phyloP scores from a whole-genome alignment of 208 protist genomes.

The Crithidia expoeki region DNA sequence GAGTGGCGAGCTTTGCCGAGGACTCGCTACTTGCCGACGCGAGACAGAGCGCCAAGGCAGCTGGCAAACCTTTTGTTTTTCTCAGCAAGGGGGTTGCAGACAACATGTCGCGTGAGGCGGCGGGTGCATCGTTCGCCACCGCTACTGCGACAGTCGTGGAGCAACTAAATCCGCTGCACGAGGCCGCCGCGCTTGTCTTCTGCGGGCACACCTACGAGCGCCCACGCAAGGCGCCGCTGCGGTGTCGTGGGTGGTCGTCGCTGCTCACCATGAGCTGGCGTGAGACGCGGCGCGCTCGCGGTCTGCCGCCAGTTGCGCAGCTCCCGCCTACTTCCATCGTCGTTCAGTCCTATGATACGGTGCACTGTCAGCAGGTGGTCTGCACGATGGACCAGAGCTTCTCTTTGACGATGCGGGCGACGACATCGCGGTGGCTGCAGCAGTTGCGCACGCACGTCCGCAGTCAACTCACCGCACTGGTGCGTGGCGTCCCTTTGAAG shows the following conservation, averaged over 20 bases:
- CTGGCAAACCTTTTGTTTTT: slow-evolving; percentile 54
- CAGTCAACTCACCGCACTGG: slow-evolving; percentile 36
- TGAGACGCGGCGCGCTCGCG: slow-evolving; percentile 60
- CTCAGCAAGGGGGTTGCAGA: slow-evolving; percentile 43
- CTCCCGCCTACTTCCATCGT: slow-evolving; percentile 61
- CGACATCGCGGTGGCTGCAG: slow-evolving; percentile 72
- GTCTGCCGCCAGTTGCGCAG: slow-evolving; percentile 73
- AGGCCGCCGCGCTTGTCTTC: slow-evolving; percentile 66
- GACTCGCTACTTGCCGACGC: slow-evolving; percentile 37
- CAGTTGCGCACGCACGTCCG: slow-evolving; percentile 57
- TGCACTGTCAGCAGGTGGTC: slow-evolving; percentile 55
- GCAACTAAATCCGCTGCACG: slow-evolving; percentile 54
- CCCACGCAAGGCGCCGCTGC: slow-evolving; percentile 41
- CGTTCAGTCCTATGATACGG: slow-evolving; percentile 73
- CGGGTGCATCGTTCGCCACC: background rate
- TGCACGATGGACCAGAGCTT: slow-evolving; percentile 60
- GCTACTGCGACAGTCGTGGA: slow-evolving; percentile 34
- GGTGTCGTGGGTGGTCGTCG: slow-evolving; percentile 84
- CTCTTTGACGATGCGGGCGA: slow-evolving; percentile 62
- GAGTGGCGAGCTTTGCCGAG: slow-evolving; percentile 20
- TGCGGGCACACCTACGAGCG: slow-evolving; percentile 61
- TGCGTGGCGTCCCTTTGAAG: slow-evolving; percentile 15
- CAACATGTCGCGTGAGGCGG: slow-evolving; percentile 17
- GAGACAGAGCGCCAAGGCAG: slow-evolving; percentile 15
- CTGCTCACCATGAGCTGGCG: slow-evolving; percentile 79